Base-by-base conservation (phyloP, 768 basidiomycete genomes). In the Lentinula guzmanii region DNA sequence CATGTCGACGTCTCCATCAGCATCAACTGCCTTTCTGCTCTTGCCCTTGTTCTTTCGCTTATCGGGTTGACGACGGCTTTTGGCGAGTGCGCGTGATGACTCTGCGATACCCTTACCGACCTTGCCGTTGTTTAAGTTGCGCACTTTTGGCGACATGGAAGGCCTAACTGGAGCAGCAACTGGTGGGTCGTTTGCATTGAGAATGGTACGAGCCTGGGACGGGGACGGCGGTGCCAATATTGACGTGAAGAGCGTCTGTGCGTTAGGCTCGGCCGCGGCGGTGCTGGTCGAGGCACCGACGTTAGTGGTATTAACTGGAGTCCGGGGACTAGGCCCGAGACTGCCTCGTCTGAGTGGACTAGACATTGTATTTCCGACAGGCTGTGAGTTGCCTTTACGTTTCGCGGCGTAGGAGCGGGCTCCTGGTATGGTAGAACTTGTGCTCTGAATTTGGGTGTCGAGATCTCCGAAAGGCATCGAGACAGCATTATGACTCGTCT, bases 121-220 rank as follows among this genome's bases (percentile, higher is more conserved):
- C 68, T 77, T 82, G 10, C 21, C 41, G 13, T 56, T 45, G 7
- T 16, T 56, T 45, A 72, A 62, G 48, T 68, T 69, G 66, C 77
- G 77, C 66, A 72, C 62, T 65, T 76, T 75, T 16, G 80, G 81
- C 45, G 80, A 82, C 53, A 77, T 72, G 65, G 76, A 58, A 66
- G 74, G 82, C 70, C 70, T 78, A 58, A 74, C 68, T 42, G 86
- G 78, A 34, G 86, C 79, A 37, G 84, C 75, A 10, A 87, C 72
- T 16, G 87, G 90, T 34, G 89, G 89, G 68, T 89, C 89, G 53
- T 73, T 74, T 10, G 84, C 83, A 69, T 91, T 91, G 66, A 87
- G 86, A 61, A 91, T 85, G n/a, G 90, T 92, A 54, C 90, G 80
- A 53, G 88, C 89, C 64, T 85, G 86, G 73, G 90, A 89, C 31